Conservation (phyloP, 2,329 filamentous ascomycete species). For the Lojkania enalia region DNA sequence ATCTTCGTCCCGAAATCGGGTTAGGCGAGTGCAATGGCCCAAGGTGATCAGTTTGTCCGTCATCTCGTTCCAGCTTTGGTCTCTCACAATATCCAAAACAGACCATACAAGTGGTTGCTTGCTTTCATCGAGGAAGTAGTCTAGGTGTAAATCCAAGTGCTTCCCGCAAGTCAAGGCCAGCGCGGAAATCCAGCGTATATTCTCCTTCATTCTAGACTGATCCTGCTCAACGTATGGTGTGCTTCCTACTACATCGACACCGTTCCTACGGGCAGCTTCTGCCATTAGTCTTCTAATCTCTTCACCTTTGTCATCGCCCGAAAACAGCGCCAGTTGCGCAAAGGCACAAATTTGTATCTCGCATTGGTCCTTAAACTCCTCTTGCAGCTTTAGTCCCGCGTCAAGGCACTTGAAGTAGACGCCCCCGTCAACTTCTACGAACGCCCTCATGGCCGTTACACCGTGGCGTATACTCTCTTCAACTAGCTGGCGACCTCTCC, state of each 20-base stretch:
- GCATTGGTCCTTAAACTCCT: slow-evolving; percentile 57
- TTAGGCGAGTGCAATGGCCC: slow-evolving; percentile 70
- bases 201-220: slow-evolving; percentile 53
- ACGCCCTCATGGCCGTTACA: slow-evolving; percentile 70
- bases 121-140: slow-evolving; percentile 64
- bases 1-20: slow-evolving; percentile 55
- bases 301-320: slow-evolving; percentile 53
- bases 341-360: slow-evolving; percentile 70
- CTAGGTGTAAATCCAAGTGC: slow-evolving; percentile 72
- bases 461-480: slow-evolving; percentile 66
- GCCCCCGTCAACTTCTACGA: slow-evolving; percentile 70
- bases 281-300: slow-evolving; percentile 57
- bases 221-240: slow-evolving; percentile 71
- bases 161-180: slow-evolving; percentile 55
- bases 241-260: slow-evolving; percentile 65
- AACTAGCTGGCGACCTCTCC: slow-evolving; percentile 66
- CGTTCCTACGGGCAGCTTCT: slow-evolving; percentile 46
- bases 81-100: slow-evolving; percentile 57
- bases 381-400: slow-evolving; percentile 61
- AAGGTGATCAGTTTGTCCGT: slow-evolving; percentile 48
- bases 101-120: slow-evolving; percentile 58
- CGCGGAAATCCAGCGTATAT: slow-evolving; percentile 66
- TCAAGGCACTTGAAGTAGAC: slow-evolving; percentile 62
- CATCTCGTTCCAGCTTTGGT: slow-evolving; percentile 53
- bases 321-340: slow-evolving; percentile 70